Percentiles rank a stretch among this genome's conserved stretches.
Evolutionary conservation across 2,329 filamentous ascomycete species (phyloP).

Genomic region (Dactylellina haptotyla): DNA sequence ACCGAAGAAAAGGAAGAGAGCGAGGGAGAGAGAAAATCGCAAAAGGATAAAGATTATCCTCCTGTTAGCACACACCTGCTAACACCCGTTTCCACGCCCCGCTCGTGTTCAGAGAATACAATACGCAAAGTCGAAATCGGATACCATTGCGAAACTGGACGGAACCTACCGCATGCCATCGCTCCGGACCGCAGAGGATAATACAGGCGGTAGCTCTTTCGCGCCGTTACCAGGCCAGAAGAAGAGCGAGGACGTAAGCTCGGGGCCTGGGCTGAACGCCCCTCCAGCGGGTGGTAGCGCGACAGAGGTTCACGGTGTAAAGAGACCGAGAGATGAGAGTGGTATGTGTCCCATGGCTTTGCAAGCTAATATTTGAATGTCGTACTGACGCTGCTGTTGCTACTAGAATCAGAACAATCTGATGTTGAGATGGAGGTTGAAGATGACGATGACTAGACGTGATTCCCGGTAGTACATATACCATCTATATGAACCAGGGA

Average conservation of each 20-base stretch:
- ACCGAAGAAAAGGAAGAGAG: conserved; percentile 7
- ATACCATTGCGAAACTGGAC: conserved; percentile 88
- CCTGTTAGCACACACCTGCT: conserved; percentile 21
- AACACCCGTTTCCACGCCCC: conserved; percentile 22
- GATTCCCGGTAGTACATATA: not conserved
- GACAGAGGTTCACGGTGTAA: conserved; percentile 54
- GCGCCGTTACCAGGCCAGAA: conserved; percentile 59
- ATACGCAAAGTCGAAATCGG: conserved; percentile 89
- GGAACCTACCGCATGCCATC: conserved; percentile 78
- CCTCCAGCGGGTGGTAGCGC: conserved; percentile 18
- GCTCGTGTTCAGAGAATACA: conserved; percentile 76
- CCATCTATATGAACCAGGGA: not conserved
- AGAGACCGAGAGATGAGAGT: conserved; percentile 57
- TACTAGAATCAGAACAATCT: conserved; percentile 43
- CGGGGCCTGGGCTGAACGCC: conserved; percentile 26
- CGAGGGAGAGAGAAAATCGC: too few species aligned
- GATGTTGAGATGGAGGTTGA: conserved; percentile 58
- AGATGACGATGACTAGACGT: conserved; percentile 56
- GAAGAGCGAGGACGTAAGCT: conserved; percentile 58
- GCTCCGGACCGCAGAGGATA: conserved; percentile 29
- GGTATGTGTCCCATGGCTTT: conserved; percentile 53
- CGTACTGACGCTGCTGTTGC: not conserved
- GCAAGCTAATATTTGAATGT: not conserved
- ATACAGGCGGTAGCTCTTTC: conserved; percentile 61
- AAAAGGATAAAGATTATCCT: too few species aligned